A percentile compares a stretch with the other conserved stretches of the same genome.
phyloP scores from a whole-genome alignment of 805 yeast species.

The Ogataea glucozyma region DNA sequence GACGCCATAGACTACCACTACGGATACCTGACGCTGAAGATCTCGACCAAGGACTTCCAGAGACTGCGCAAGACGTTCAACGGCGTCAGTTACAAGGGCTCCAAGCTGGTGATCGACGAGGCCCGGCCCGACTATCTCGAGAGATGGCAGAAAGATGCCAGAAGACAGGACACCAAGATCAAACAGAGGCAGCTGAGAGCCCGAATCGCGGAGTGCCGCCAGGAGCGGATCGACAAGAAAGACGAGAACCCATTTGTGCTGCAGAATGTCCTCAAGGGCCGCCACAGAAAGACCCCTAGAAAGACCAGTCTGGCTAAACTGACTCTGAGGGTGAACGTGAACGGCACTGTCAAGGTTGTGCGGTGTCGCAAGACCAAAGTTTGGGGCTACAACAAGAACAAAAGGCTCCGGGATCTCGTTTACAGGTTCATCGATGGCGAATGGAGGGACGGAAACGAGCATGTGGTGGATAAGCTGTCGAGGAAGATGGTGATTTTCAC shows the following conservation, averaged over 20 bases:
- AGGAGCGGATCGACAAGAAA: conserved; percentile 46
- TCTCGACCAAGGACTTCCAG: conserved; percentile 45
- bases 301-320: conserved; percentile 48
- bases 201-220: conserved; percentile 37
- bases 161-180: conserved; percentile 40
- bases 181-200: conserved; percentile 34
- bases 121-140: conserved; percentile 61
- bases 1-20: conserved; percentile 55
- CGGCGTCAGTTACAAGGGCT: conserved; percentile 76
- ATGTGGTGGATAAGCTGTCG: conserved; percentile 63
- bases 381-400: conserved; percentile 87
- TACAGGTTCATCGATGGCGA: conserved; percentile 60
- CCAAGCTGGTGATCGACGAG: conserved; percentile 55
- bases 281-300: conserved; percentile 59
- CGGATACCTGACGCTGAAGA: conserved; percentile 66
- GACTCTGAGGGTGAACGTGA: conserved; percentile 64
- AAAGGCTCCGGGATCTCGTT: conserved; percentile 60
- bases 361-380: conserved; percentile 72
- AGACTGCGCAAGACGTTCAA: conserved; percentile 59
- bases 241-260: conserved; percentile 37
- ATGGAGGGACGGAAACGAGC: conserved; percentile 82
- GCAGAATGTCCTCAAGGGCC: conserved; percentile 45
- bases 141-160: conserved; percentile 47
- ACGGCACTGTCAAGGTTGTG: conserved; percentile 56
- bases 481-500: conserved; percentile 33